These are phyloP conservation scores for Exophiala spinifera DNA, from an alignment of 2,329 filamentous ascomycete species.

Conservation along the genomic window DNA sequence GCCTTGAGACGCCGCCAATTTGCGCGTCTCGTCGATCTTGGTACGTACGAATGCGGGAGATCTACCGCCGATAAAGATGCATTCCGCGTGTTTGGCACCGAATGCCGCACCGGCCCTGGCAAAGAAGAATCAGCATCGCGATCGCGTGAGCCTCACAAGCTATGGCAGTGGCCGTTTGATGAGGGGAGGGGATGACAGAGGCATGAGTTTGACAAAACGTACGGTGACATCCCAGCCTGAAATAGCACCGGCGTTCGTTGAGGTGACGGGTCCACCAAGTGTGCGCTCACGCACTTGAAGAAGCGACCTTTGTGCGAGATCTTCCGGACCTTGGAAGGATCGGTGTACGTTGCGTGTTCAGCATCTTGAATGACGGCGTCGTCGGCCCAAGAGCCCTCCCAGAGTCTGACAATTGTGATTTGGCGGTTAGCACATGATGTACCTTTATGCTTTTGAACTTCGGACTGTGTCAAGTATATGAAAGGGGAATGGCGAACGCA, in stretches of 20 bases:
- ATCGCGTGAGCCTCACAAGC: no score
- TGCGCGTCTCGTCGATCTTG: constrained; percentile 48
- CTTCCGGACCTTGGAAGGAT: constrained; percentile 56
- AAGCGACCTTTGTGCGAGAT: constrained; percentile 55
- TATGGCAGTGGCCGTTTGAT: no score
- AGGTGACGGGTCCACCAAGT: not conserved
- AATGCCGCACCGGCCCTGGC: constrained; percentile 17
- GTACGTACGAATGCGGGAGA: constrained; percentile 57
- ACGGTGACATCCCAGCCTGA: not conserved
- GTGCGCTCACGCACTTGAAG: not conserved
- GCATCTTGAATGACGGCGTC: not conserved
- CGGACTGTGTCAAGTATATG: no score
- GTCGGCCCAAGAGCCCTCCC: constrained; percentile 43
- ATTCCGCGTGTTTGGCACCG: constrained; percentile 55
- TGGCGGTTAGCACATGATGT: no score
- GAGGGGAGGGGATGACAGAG: no score
- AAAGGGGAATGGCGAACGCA: no score
- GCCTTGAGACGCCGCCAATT: constrained; percentile 49
- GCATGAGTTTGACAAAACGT: no score
- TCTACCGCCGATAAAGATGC: constrained; percentile 57
- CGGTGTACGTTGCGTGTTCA: constrained; percentile 46
- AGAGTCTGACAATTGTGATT: not conserved
- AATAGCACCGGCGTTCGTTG: constrained; percentile 7
- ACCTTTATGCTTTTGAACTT: no score
- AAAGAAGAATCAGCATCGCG: no score